Evolutionary conservation across 2,329 filamentous ascomycete genomes (phyloP).

Genomic region (Coleophoma cylindrospora): DNA sequence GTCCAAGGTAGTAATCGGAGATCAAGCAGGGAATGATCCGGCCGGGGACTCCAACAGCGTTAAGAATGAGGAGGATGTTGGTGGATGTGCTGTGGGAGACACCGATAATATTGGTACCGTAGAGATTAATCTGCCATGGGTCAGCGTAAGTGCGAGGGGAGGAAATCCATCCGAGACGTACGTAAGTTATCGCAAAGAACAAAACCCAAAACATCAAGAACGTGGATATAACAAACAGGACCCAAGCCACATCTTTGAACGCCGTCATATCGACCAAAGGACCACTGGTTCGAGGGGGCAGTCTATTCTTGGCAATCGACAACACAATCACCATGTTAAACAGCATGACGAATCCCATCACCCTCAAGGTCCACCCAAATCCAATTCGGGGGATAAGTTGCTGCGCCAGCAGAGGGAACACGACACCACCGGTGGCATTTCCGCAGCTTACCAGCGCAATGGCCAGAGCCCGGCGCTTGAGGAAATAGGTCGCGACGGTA

Average conservation of each 20-base stretch:
- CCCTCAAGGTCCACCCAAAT: slow-evolving; percentile 35
- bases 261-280: slow-evolving; percentile 34
- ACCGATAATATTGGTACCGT: slow-evolving; percentile 24
- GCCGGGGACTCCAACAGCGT: slow-evolving; percentile 42
- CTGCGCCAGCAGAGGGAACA: slow-evolving; percentile 30
- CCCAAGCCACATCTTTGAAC: slow-evolving; percentile 34
- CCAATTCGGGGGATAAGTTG: slow-evolving; percentile 30
- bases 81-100: slow-evolving; percentile 34
- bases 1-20: slow-evolving; percentile 40
- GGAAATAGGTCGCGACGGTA: neutral
- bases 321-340: slow-evolving; percentile 24
- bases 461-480: neutral
- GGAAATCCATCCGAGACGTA: neutral
- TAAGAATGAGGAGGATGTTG: slow-evolving; percentile 43
- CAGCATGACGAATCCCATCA: slow-evolving; percentile 37
- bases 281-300: slow-evolving; percentile 31
- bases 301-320: slow-evolving; percentile 28
- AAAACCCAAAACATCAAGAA: slow-evolving; percentile 9
- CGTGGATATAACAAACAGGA: slow-evolving; percentile 33
- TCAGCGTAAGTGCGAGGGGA: too few relatives aligned
- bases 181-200: neutral
- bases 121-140: slow-evolving; percentile 21
- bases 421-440: slow-evolving; percentile 6
- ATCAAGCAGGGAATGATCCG: slow-evolving; percentile 37
- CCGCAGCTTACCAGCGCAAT: neutral